phyloP scores from a whole-genome alignment of 2,329 filamentous ascomycete genomes.

The Alternaria solani region DNA sequence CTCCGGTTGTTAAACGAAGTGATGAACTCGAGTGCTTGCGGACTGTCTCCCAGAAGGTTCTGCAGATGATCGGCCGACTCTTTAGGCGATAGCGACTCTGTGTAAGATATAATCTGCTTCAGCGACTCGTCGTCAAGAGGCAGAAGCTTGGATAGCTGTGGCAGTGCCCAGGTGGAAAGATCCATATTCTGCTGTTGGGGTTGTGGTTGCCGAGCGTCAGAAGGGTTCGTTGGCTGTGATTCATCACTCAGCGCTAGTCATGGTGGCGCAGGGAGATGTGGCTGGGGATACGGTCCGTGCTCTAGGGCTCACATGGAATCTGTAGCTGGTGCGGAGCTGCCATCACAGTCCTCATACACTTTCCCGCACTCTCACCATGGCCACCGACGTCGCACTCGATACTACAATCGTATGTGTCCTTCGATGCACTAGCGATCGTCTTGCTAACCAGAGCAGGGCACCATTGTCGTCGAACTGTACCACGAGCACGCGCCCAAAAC shows the following conservation, averaged over 20 bases:
- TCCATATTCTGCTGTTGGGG: constrained; percentile 41
- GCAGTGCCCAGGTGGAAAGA: constrained; percentile 64
- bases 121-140: constrained; percentile 86
- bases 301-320: constrained; percentile 3
- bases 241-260: constrained; percentile 27
- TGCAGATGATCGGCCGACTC: constrained; percentile 85
- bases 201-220: constrained; percentile 9
- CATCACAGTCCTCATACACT: constrained; percentile 31
- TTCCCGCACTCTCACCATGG: constrained; percentile 33
- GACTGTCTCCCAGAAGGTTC: constrained; percentile 86
- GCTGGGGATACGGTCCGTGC: constrained; percentile 21
- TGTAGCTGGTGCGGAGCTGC: constrained; percentile 14
- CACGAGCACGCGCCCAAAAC: constrained; percentile 85
- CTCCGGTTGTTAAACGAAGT: constrained; percentile 76
- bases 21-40: constrained; percentile 76
- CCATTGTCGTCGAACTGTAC: constrained; percentile 89
- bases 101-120: constrained; percentile 84
- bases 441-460: constrained; percentile 65
- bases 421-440: rapidly evolving
- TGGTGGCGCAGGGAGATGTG: constrained; percentile 23
- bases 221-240: constrained; percentile 21
- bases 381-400: constrained; percentile 78
- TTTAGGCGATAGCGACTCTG: constrained; percentile 75
- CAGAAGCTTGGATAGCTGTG: constrained; percentile 80
- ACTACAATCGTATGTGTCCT: constrained; percentile 56